phyloP scores from a whole-genome alignment of 2,329 filamentous ascomycete species.

The Penicillium sp. region DNA sequence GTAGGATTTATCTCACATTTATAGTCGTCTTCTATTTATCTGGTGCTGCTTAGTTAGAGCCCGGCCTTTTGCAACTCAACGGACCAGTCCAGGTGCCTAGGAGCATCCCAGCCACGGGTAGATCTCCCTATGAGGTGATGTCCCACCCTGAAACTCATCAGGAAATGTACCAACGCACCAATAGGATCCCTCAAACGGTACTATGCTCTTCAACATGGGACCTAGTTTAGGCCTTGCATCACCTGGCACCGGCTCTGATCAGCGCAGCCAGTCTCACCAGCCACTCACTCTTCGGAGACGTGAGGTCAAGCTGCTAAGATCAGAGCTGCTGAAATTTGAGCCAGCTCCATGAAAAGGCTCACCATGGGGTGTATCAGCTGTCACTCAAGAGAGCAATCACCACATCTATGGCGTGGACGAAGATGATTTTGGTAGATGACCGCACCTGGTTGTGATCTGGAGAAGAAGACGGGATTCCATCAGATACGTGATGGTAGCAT shows the following conservation, averaged over 20 bases:
- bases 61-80: neutral
- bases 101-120: neutral
- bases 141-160: neutral
- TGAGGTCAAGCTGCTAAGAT: neutral
- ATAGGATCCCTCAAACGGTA: too few relatives aligned
- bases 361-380: neutral
- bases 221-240: too few relatives aligned
- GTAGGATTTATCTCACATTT: too few relatives aligned
- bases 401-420: neutral
- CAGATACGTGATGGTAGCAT: neutral
- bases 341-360: neutral
- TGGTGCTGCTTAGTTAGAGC: too few relatives aligned
- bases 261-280: too few relatives aligned
- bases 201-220: too few relatives aligned
- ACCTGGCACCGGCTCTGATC: neutral
- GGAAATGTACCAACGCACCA: too few relatives aligned
- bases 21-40: too few relatives aligned
- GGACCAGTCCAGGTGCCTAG: neutral
- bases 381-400: slow-evolving; percentile 3
- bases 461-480: neutral
- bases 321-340: neutral
- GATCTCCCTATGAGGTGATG: too few relatives aligned
- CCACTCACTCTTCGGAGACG: neutral
- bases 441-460: neutral
- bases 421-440: neutral